phyloP scores from a whole-genome alignment of 2,329 filamentous ascomycete genomes.

The Nigrospora sphaerica region DNA sequence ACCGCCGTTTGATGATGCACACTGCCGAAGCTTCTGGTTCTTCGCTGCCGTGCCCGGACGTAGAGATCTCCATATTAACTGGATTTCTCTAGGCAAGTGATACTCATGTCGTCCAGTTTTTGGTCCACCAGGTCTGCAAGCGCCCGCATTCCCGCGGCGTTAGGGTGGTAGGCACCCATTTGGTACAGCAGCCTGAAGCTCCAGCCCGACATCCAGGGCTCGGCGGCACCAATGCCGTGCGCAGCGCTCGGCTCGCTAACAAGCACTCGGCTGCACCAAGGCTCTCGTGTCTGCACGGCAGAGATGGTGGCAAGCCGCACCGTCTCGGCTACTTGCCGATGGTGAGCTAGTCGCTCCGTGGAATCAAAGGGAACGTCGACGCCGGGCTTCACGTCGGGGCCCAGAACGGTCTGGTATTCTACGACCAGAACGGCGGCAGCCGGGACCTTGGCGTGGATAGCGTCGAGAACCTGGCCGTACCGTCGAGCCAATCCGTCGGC shows the following conservation, averaged over 20 bases:
- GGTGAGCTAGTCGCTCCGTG: conserved; percentile 11
- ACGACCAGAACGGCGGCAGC: conserved; percentile 33
- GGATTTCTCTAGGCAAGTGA: too few relatives aligned
- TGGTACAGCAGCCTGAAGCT: conserved; percentile 13
- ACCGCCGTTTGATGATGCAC: too few relatives aligned
- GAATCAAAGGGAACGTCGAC: conserved; percentile 17
- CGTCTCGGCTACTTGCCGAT: conserved; percentile 14
- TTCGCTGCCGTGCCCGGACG: too few relatives aligned
- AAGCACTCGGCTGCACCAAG: conserved; percentile 17
- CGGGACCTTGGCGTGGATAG: conserved; percentile 28
- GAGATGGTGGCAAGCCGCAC: conserved; percentile 14
- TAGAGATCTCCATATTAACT: too few relatives aligned
- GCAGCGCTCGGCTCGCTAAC: conserved; percentile 15
- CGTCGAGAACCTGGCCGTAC: conserved; percentile 17
- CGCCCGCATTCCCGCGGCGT: conserved; percentile 19
- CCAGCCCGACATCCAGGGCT: conserved; percentile 18
- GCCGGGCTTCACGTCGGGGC: conserved; percentile 14
- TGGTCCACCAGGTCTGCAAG: conserved; percentile 14
- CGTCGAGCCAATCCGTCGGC: conserved; percentile 12
- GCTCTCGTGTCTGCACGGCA: conserved; percentile 12
- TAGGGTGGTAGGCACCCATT: conserved; percentile 18
- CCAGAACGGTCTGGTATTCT: conserved; percentile 27
- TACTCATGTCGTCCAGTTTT: background rate
- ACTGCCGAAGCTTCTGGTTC: too few relatives aligned
- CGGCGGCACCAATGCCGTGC: conserved; percentile 17